Conservation (phyloP, 371 early-diverging fungal genomes). For the Apophysomyces variabilis region DNA sequence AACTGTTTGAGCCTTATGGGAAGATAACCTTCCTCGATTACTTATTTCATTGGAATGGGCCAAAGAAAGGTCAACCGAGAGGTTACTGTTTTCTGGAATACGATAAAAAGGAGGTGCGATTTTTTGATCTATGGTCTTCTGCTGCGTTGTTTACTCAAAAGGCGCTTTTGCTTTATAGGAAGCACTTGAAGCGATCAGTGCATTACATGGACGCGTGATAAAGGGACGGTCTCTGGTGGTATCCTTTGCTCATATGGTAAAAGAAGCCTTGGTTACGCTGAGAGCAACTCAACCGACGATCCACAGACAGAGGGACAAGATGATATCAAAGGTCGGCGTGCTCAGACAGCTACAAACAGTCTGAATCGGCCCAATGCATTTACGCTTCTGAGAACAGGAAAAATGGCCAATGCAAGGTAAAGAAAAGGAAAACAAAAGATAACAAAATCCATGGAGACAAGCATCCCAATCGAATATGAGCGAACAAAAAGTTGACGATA, state of each 20-base stretch:
- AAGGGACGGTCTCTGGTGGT: constrained; percentile 57
- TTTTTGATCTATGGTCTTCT: not conserved
- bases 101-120: constrained; percentile 48
- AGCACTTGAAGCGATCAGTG: constrained; percentile 57
- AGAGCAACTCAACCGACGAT: not conserved
- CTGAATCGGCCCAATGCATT: constrained; percentile 39
- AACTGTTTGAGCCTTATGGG: constrained; percentile 70
- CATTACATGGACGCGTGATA: constrained; percentile 56
- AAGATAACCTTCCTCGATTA: constrained; percentile 68
- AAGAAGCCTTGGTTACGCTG: not conserved
- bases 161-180: constrained; percentile 29
- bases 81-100: constrained; percentile 74
- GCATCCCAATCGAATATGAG: too few relatives aligned
- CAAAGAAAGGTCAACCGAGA: constrained; percentile 64
- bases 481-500: too few relatives aligned
- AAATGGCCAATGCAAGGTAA: constrained; percentile 52
- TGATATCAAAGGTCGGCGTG: constrained; percentile 19
- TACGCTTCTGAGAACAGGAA: constrained; percentile 43
- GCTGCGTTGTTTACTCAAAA: not conserved
- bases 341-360: constrained; percentile 19
- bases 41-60: constrained; percentile 65
- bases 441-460: too few relatives aligned
- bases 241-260: constrained; percentile 63
- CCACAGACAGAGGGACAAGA: constrained; percentile 36
- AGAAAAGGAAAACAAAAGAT: not conserved